Percentiles rank a stretch among this genome's conserved stretches.
Conservation (phyloP, 2,329 filamentous ascomycete species). For the Leptodontidium sp. region DNA sequence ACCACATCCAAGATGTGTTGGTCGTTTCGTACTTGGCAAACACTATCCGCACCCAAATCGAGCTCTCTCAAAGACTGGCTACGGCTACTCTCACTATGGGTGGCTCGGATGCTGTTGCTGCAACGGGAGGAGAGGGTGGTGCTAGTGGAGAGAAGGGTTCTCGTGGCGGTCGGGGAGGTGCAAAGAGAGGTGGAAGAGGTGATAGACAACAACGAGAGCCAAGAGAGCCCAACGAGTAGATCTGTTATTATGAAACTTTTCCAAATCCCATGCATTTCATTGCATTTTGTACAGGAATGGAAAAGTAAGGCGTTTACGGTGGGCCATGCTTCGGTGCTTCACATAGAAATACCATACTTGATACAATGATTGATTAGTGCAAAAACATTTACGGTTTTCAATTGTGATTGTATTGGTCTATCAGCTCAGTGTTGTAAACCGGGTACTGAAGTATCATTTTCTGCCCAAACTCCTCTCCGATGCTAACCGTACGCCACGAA, state of each 20-base stretch:
- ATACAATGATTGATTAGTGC: conserved; percentile 11
- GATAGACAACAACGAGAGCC: conserved; percentile 56
- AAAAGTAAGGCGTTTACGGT: conserved; percentile 55
- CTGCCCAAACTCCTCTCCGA: conserved; percentile 47
- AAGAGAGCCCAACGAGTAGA: conserved; percentile 51
- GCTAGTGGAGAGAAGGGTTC: conserved; percentile 49
- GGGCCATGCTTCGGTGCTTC: conserved; percentile 55
- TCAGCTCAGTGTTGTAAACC: conserved; percentile 44
- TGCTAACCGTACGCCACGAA: conserved; percentile 47
- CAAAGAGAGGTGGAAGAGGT: conserved; percentile 51
- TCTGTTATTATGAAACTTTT: conserved; percentile 29
- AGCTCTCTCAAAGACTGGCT: conserved; percentile 92
- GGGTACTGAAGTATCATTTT: conserved; percentile 43
- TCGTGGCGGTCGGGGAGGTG: conserved; percentile 57
- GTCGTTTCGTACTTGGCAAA: conserved; percentile 98
- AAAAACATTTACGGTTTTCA: background rate
- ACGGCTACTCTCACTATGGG: conserved; percentile 73
- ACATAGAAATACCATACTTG: conserved; percentile 43
- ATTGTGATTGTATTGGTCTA: conserved; percentile 43
- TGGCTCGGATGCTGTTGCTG: conserved; percentile 52
- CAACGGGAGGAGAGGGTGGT: conserved; percentile 51
- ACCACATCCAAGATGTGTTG: conserved; percentile 98
- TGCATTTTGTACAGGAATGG: conserved; percentile 47
- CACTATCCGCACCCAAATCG: conserved; percentile 98
- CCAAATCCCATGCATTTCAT: conserved; percentile 39